Evolutionary conservation across 1,139 yeast genomes (phyloP).

Genomic region (Arxiozyma bovina): DNA sequence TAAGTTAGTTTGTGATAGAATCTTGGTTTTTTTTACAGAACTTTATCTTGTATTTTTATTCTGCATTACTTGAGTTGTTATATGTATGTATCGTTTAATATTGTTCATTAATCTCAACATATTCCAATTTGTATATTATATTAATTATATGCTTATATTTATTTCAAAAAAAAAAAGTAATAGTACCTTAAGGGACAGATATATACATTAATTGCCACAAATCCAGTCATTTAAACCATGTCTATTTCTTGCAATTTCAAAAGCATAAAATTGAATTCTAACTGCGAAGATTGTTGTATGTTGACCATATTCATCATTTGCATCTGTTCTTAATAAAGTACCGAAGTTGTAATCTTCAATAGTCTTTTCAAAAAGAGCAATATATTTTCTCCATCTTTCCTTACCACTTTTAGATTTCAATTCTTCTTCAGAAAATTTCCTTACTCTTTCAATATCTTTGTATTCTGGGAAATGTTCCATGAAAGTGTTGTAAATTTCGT

Average conservation of each 20-base stretch:
- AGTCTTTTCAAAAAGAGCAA: slow-evolving; percentile 68
- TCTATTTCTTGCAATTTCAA: slow-evolving; percentile 90
- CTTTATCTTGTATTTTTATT: too few species aligned
- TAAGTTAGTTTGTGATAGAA: neutral
- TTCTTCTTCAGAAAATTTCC: slow-evolving; percentile 59
- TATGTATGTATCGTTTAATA: neutral
- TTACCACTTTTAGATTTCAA: slow-evolving; percentile 78
- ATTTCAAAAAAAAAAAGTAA: neutral
- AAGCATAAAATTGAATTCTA: slow-evolving; percentile 87
- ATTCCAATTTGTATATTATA: neutral
- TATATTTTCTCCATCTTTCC: slow-evolving; percentile 82
- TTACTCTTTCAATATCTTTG: slow-evolving; percentile 46
- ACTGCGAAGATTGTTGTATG: slow-evolving; percentile 82
- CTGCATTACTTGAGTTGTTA: neutral
- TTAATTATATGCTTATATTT: neutral
- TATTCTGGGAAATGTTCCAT: slow-evolving; percentile 80
- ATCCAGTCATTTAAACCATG: slow-evolving; percentile 91
- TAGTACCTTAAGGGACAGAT: neutral
- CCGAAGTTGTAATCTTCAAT: slow-evolving; percentile 93
- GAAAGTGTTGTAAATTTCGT: slow-evolving; percentile 66
- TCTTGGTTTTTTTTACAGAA: neutral
- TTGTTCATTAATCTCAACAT: neutral
- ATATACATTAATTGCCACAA: slow-evolving; percentile 16
- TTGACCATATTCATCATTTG: slow-evolving; percentile 69
- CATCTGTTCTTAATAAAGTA: slow-evolving; percentile 69